A percentile compares a stretch with the other conserved stretches of the same genome.
These are phyloP conservation scores for Penicillium sp. DNA, from an alignment of 2,329 filamentous ascomycete species.

Conservation along the genomic window DNA sequence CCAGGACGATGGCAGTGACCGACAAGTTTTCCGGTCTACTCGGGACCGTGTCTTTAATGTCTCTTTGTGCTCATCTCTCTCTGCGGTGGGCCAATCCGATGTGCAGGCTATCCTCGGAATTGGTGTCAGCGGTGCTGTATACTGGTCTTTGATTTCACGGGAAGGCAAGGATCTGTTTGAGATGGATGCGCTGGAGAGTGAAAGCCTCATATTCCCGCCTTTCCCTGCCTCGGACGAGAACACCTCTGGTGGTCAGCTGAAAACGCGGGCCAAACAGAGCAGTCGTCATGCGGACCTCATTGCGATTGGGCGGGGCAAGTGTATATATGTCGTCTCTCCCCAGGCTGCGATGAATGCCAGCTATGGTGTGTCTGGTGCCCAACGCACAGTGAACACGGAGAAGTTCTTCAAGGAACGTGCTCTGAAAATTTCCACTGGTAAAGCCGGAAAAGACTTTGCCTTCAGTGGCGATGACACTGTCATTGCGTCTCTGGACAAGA, in stretches of 20 bases:
- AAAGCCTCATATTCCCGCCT: conserved; percentile 86
- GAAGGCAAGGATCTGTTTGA: conserved; percentile 77
- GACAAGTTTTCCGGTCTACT: conserved; percentile 86
- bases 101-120: conserved; percentile 87
- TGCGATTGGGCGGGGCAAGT: conserved; percentile 91
- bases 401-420: conserved; percentile 83
- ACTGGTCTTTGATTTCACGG: conserved; percentile 83
- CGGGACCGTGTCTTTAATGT: conserved; percentile 96
- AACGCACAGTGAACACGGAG: conserved; percentile 76
- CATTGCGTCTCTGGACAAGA: conserved; percentile 95
- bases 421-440: conserved; percentile 92
- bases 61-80: conserved; percentile 70
- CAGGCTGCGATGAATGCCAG: conserved; percentile 52
- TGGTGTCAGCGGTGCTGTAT: conserved; percentile 92
- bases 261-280: conserved; percentile 90
- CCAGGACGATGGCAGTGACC: conserved; percentile 89
- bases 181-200: conserved; percentile 75
- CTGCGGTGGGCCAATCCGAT: conserved; percentile 54
- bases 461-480: conserved; percentile 96
- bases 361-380: conserved; percentile 53
- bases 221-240: conserved; percentile 85
- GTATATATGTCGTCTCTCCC: conserved; percentile 82
- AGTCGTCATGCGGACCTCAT: conserved; percentile 90
- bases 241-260: conserved; percentile 85
- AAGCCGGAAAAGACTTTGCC: conserved; percentile 96